Conservation (phyloP, 352 stramenopile genomes). For the Aphanomyces stellatus region DNA sequence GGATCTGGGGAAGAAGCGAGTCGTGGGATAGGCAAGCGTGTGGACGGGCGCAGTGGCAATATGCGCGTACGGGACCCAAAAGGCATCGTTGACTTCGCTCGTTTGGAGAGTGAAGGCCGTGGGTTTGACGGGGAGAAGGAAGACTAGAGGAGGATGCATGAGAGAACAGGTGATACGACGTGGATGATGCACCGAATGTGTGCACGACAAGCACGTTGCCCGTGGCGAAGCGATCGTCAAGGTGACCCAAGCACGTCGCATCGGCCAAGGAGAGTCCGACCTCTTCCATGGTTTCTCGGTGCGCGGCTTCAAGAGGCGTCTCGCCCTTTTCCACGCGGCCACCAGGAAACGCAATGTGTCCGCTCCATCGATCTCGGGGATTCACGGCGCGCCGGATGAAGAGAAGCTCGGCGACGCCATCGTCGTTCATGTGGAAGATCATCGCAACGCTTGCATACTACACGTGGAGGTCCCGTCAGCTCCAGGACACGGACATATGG, state of each 20-base stretch:
- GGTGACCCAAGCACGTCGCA: not conserved
- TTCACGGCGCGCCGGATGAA: constrained; percentile 70
- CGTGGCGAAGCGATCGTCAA: not conserved
- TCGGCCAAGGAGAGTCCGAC: constrained; percentile 52
- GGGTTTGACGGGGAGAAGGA: not conserved
- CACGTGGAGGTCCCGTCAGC: not conserved
- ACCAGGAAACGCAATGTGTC: constrained; percentile 77
- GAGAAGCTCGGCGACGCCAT: constrained; percentile 52
- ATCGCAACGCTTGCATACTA: constrained; percentile 65
- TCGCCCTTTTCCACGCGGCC: constrained; percentile 66
- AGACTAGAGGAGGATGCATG: not conserved
- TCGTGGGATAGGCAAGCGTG: not conserved
- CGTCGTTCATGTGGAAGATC: constrained; percentile 59
- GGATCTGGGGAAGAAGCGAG: not conserved
- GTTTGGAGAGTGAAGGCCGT: not conserved
- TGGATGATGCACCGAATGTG: not conserved
- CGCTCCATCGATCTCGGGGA: constrained; percentile 68
- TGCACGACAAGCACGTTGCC: constrained; percentile 3
- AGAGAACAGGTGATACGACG: not conserved
- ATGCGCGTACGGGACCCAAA: not conserved
- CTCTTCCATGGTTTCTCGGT: constrained; percentile 78
- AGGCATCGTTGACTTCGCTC: constrained; percentile 2
- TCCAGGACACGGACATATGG: too few species aligned
- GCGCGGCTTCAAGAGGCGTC: constrained; percentile 55
- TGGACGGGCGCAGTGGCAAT: not conserved